Evolutionary conservation across 75 land plant species (phyloP).

Genomic region (Isoetes taiwanensis): DNA sequence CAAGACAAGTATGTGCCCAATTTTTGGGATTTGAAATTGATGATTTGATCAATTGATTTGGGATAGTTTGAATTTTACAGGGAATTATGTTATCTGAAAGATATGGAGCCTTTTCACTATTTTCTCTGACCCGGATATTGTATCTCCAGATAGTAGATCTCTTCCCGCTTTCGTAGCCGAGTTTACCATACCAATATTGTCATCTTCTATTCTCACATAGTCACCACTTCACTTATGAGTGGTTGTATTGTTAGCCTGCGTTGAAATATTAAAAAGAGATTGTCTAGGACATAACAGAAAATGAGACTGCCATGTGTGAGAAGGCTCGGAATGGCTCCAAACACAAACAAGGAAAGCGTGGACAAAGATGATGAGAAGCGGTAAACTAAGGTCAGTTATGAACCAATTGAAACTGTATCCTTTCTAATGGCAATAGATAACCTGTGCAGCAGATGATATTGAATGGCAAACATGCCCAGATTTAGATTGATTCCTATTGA

Average conservation of each 20-base stretch:
- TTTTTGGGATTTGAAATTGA: too few species aligned
- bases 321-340: constrained; percentile 15
- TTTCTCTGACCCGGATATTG: neutral
- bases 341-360: constrained; percentile 9
- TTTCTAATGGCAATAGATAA: neutral
- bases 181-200: neutral
- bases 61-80: too few species aligned
- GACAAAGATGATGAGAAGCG: constrained; percentile 11
- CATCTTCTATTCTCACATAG: too few species aligned
- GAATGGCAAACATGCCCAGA: too few species aligned
- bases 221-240: neutral
- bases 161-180: neutral
- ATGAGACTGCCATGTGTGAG: constrained; percentile 7
- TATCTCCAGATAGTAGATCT: neutral
- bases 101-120: too few species aligned
- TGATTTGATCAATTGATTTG: too few species aligned
- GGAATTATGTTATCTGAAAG: too few species aligned
- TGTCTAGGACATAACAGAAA: neutral
- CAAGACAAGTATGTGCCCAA: too few species aligned
- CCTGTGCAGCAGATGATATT: neutral
- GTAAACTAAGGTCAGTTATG: constrained; percentile 12
- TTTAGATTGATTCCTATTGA: too few species aligned
- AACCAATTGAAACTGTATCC: neutral
- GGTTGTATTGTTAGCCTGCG: neutral
- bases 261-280: neutral